A percentile compares a stretch with the other conserved stretches of the same genome.
phyloP scores from a whole-genome alignment of 129 eudicot genomes.

The Logfia minima region DNA sequence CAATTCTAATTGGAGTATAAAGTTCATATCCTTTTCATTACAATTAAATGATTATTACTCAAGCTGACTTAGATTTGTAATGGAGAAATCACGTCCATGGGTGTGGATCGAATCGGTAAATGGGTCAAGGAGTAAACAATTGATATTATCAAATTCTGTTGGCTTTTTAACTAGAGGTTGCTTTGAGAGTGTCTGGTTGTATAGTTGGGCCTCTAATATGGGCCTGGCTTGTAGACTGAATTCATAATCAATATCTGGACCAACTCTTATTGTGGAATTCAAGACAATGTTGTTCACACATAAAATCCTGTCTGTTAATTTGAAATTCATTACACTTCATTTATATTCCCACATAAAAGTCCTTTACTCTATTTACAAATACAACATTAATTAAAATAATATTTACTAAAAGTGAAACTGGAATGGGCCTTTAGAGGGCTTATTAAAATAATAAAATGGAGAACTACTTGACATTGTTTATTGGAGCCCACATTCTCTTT shows the following conservation, averaged over 20 bases:
- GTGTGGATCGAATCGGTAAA: not conserved
- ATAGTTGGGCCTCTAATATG: not conserved
- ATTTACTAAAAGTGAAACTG: not conserved
- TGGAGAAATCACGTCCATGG: not conserved
- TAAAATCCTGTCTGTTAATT: not conserved
- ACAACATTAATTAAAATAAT: not conserved
- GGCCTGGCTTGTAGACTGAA: not conserved
- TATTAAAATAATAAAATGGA: not conserved
- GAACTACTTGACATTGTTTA: not conserved
- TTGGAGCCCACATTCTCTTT: not conserved
- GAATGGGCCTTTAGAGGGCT: not conserved
- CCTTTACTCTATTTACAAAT: not conserved
- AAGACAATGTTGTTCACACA: not conserved
- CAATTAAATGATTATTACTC: too few relatives aligned
- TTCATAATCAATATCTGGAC: not conserved
- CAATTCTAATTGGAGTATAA: too few relatives aligned
- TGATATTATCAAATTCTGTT: not conserved
- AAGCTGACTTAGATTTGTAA: too few relatives aligned
- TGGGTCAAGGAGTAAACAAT: not conserved
- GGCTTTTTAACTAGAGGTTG: not conserved
- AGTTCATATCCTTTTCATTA: too few relatives aligned
- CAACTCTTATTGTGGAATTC: not conserved
- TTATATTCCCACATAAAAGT: too few relatives aligned
- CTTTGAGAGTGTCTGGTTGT: too few relatives aligned
- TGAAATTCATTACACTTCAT: too few relatives aligned